Conservation (phyloP, 2,329 filamentous ascomycete species). For the Pestalotiopsis fici region DNA sequence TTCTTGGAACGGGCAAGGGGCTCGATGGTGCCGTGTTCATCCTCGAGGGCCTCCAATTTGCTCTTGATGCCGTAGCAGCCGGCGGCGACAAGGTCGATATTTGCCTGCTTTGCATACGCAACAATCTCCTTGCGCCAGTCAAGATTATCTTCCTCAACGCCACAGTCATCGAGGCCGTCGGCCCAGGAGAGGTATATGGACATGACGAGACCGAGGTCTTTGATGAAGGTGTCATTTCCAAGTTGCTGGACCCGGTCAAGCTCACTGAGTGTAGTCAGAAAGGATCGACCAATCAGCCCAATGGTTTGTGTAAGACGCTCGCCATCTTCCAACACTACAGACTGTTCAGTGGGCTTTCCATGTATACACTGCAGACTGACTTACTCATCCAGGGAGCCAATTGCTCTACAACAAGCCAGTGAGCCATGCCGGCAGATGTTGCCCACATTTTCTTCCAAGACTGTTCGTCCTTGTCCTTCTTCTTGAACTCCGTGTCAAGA, state of each 20-base stretch:
- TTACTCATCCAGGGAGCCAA: conserved; percentile 19
- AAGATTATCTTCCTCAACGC: conserved; percentile 2
- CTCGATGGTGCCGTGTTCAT: conserved; percentile 13
- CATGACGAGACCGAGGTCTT: conserved; percentile 21
- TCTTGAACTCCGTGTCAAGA: conserved; percentile 20
- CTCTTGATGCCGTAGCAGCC: conserved; percentile 14
- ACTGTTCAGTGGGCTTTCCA: neutral
- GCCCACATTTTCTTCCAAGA: conserved; percentile 21
- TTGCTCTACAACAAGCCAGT: conserved; percentile 19
- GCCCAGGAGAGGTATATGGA: conserved; percentile 18
- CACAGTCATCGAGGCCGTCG: conserved; percentile 11
- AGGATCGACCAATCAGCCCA: conserved; percentile 16
- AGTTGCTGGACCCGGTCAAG: conserved; percentile 19
- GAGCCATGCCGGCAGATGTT: conserved; percentile 17
- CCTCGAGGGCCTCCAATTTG: neutral
- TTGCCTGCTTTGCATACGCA: conserved; percentile 22
- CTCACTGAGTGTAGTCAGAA: conserved; percentile 19
- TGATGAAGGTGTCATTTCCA: conserved; percentile 18
- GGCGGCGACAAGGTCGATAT: conserved; percentile 17
- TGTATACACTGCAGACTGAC: neutral
- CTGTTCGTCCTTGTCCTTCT: conserved; percentile 20
- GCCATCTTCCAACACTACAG: conserved; percentile 13
- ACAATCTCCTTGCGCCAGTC: conserved; percentile 17
- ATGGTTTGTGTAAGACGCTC: conserved; percentile 13
- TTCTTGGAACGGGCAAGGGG: conserved; percentile 15